Percentiles rank a stretch among this genome's conserved stretches.
Conservation (phyloP, 768 basidiomycete species). For the Lenzites betulinus region DNA sequence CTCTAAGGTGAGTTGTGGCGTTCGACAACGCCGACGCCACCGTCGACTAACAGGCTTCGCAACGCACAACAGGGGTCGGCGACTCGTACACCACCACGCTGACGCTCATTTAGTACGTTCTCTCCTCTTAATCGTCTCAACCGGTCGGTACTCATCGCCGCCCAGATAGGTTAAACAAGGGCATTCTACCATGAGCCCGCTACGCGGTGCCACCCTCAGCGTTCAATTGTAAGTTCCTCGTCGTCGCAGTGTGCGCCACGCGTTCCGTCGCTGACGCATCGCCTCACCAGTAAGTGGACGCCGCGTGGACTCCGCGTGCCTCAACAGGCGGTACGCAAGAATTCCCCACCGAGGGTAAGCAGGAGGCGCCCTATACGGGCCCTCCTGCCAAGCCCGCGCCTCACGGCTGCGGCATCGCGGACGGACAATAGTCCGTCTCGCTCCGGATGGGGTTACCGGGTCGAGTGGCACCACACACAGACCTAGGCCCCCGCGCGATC, state of each 20-base stretch:
- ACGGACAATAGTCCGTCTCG: background rate
- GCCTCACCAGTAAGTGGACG: too few relatives aligned
- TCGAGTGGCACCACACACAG: background rate
- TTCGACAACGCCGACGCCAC: background rate
- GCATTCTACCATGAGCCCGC: too few relatives aligned
- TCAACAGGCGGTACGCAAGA: background rate
- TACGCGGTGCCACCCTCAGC: too few relatives aligned
- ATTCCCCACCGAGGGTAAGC: background rate
- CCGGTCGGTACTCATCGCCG: too few relatives aligned
- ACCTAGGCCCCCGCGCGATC: conserved; percentile 1
- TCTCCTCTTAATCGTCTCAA: too few relatives aligned
- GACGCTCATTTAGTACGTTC: background rate
- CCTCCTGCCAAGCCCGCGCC: background rate
- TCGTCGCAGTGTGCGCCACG: too few relatives aligned
- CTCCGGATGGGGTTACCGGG: conserved; percentile 2
- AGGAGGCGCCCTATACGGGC: background rate
- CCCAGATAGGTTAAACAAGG: too few relatives aligned
- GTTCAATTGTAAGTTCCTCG: too few relatives aligned
- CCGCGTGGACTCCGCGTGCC: too few relatives aligned
- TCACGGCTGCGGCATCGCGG: background rate
- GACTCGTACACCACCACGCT: background rate
- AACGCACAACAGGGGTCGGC: background rate
- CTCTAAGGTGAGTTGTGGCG: background rate
- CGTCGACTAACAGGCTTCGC: background rate
- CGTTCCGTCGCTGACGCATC: too few relatives aligned